Base-by-base conservation (phyloP, 2,329 filamentous ascomycete species). In the Juglanconis juglandina region DNA sequence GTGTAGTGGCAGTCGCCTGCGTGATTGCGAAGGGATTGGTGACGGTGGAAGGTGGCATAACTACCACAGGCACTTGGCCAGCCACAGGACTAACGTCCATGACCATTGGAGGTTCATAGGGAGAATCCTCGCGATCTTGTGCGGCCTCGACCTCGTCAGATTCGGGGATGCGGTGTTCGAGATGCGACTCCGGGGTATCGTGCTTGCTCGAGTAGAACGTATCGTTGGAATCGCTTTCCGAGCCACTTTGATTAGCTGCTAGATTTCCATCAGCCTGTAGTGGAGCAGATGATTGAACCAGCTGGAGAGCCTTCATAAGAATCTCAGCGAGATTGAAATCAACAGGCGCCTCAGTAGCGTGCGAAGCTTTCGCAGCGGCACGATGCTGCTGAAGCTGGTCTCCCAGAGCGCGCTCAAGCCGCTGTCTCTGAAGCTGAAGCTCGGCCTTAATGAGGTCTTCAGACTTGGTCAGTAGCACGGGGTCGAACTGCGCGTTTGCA, bases 161-260 rank as follows among this genome's bases (percentile, higher is more conserved):
- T 63, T 72, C 71, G 67, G 71, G 84, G 76, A 77, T 68, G 60
- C 77, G 77, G 34, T 79, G 76, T 44, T 77, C 77, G 61, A 77
- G 75, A 53, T 76, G 77, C 35, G 79, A 81, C 59, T 85, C 80
- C 62, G 85, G 84, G 65, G 92, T 96, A 73, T 93, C 90, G 79
- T 93, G 88, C 77, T 89, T 91, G 76, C 93, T 97, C 66, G 94
- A 97, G 80, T 98, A 97, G 75, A 96, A 96, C 46, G 92, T 95
- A 71, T 96, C 92, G 73, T 96, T 89, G 76, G 91, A 95, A 74
- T 94, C 91, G 82, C 82, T 90, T 70, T 84, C 76, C 66, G 77
- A 82, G 52, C 60, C 56, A 73, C 86, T 86, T 70, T 80, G 80
- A 74, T 87, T 82, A 80, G 78, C 75, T 76, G 72, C 76, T 74